Evolutionary conservation across 345 rosid species (phyloP).

Genomic region (Populus davidiana): DNA sequence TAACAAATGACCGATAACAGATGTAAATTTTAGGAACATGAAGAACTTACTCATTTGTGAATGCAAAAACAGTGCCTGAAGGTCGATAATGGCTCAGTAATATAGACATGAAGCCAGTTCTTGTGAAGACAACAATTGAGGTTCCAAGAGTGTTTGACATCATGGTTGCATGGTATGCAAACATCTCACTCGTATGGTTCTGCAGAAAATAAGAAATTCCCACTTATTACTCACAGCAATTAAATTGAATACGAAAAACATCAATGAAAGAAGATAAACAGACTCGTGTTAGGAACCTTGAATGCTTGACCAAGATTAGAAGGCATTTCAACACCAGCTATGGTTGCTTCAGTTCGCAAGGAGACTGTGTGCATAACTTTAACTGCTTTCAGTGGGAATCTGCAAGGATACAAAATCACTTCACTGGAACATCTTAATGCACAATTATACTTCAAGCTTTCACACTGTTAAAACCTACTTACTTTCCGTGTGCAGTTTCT

Average conservation of each 20-base stretch:
- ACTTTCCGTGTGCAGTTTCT: conserved; percentile 99
- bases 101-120: conserved; percentile 94
- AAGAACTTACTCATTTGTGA: conserved; percentile 78
- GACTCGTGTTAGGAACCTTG: conserved; percentile 38
- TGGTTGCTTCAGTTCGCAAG: conserved; percentile 87
- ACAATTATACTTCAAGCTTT: neutral
- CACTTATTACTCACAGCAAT: conserved; percentile 7
- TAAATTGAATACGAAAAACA: conserved; percentile 1
- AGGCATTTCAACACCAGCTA: conserved; percentile 70
- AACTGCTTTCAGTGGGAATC: conserved; percentile 92
- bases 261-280: neutral
- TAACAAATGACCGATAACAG: neutral
- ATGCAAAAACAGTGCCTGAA: conserved; percentile 86
- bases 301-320: conserved; percentile 88
- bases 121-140: conserved; percentile 93
- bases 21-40: neutral
- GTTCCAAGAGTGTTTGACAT: conserved; percentile 99
- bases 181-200: conserved; percentile 99
- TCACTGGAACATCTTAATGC: neutral
- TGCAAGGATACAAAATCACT: conserved; percentile 28
- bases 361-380: conserved; percentile 98
- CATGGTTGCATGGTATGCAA: conserved; percentile 99
- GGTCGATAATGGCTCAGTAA: conserved; percentile 95
- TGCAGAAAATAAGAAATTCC: conserved; percentile 31
- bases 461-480: conserved; percentile 23